Percentiles rank a stretch among this genome's conserved stretches.
phyloP scores from a whole-genome alignment of 2,329 filamentous ascomycete genomes.

The Diaporthe vexans region DNA sequence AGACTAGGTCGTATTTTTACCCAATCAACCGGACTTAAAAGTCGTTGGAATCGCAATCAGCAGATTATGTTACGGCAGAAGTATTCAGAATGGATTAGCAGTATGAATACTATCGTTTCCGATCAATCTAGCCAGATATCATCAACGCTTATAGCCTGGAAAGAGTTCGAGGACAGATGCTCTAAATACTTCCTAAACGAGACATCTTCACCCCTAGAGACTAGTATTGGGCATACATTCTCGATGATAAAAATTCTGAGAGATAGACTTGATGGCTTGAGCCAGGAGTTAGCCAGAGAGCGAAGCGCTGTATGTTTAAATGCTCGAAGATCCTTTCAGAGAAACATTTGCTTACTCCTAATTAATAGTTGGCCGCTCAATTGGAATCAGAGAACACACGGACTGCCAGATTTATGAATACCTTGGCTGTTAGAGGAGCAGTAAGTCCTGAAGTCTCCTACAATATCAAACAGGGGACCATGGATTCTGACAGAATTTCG shows the following conservation, averaged over 20 bases:
- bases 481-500: not conserved
- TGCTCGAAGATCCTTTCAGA: not conserved
- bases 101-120: not conserved
- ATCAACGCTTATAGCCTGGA: not conserved
- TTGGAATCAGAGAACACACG: conserved; percentile 11
- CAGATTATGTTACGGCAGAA: not conserved
- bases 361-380: not conserved
- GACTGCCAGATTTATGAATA: conserved; percentile 3
- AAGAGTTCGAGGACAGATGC: conserved; percentile 15
- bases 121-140: not conserved
- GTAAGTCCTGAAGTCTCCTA: not conserved
- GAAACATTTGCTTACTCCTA: not conserved
- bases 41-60: not conserved
- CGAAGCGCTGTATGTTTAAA: not conserved
- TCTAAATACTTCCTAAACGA: not conserved
- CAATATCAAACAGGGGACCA: not conserved
- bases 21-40: not conserved
- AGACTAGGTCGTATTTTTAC: not conserved
- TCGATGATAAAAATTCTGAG: not conserved
- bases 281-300: not conserved
- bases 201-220: not conserved
- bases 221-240: not conserved
- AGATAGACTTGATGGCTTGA: not conserved
- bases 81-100: conserved; percentile 18
- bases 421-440: not conserved